Percentiles rank a stretch among this genome's conserved stretches.
Evolutionary conservation across 2,329 filamentous ascomycete species (phyloP).

Genomic region (Trichophyton schoenleinii): DNA sequence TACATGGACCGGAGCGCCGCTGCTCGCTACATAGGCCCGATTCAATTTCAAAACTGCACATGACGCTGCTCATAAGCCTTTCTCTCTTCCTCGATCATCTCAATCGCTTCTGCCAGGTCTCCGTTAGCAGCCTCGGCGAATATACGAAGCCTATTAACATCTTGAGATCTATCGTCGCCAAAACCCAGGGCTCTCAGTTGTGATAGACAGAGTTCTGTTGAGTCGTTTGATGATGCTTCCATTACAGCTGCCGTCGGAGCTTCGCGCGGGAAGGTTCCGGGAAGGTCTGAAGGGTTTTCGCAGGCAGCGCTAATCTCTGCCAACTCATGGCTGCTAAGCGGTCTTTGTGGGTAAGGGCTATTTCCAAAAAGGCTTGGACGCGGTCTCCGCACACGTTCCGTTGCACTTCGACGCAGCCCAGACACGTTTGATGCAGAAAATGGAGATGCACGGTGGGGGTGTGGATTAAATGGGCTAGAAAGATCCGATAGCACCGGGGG

Average conservation of each 20-base stretch:
- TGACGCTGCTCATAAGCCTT: conserved; percentile 27
- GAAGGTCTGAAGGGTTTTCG: conserved; percentile 8
- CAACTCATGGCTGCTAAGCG: neutral
- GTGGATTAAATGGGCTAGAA: neutral
- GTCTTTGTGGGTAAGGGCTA: neutral
- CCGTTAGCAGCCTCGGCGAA: conserved; percentile 36
- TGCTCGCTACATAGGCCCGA: neutral
- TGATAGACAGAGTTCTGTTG: conserved; percentile 28
- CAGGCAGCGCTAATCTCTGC: neutral
- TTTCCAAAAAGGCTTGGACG: neutral
- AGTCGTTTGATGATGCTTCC: neutral
- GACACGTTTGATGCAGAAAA: neutral
- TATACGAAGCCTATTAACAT: conserved; percentile 28
- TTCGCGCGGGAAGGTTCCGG: conserved; percentile 20
- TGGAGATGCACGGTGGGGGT: neutral
- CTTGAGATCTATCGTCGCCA: conserved; percentile 24
- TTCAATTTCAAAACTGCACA: neutral
- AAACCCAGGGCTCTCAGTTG: conserved; percentile 32
- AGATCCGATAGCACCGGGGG: neutral
- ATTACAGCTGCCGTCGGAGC: neutral
- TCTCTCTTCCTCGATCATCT: conserved; percentile 40
- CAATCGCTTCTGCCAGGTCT: conserved; percentile 34
- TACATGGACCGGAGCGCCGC: neutral
- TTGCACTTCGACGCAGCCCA: conserved; percentile 1
- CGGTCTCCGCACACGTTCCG: conserved; percentile 1